Evolutionary conservation across 345 rosid genomes (phyloP), one percentile per base, ranked within the genome.

Genomic region (Eucalyptus melliodora): DNA sequence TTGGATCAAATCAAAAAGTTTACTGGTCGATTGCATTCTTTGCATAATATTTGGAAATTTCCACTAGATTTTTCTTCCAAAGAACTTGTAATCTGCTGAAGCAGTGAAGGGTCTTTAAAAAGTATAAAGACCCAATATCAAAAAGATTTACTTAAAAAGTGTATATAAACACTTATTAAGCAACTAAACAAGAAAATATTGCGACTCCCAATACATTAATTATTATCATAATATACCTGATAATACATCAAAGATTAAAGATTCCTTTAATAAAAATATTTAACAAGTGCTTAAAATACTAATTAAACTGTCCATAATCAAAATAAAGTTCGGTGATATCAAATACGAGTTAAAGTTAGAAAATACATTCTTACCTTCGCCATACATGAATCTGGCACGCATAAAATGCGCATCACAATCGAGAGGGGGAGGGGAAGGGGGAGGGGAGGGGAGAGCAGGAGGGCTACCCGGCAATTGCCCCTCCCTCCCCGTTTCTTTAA

Each of bases 151-250:
- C 7, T 34, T 31, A 9, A 69, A 34, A 34, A 10, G 4, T 8
- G 12, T 4, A 12, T 3, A 19, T 17, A 19, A 72, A 10, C 3
- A 2, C 82, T 72, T 10, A 3, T 19, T 9, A 72, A 19, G 82
- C 5, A 0, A 37, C 4, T 37, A 10, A 9, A 17, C 37, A 19
- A 72, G 3, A 19, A 72, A 5, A 72, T 72, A 21, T 19, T 6
- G 26, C 1, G 5, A 34, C 2, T 72, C 21, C 8, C 82, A 34
- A 72, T 3, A 10, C 24, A 69, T 69, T 17, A 23, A 69, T 34
- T 9, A 8, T 10, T 24, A 10, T 72, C 8, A 2, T 10, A 0
- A 37, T 19, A 19, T 19, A 72, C 14, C 0, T 0, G 9, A 10
- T 37, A 5, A 72, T 34, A 5, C 44, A 34, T 72, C 7, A 3